Percentiles rank a stretch among this genome's conserved stretches.
These are phyloP conservation scores for Citropsis articulata DNA, from an alignment of 345 rosid species.

Conservation along the genomic window DNA sequence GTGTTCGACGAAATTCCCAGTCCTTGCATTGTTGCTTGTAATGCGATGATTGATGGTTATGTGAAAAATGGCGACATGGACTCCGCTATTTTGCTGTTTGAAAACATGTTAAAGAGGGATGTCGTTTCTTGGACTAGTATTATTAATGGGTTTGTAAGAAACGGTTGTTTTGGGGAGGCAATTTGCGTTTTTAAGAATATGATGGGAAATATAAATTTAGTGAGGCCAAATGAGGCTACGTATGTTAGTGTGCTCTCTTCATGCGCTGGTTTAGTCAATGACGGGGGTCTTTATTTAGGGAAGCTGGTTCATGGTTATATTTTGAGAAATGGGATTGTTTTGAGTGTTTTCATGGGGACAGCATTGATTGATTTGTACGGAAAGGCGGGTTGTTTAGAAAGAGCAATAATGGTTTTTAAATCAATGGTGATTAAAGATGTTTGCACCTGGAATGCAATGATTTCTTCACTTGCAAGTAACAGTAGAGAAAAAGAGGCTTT, in stretches of 20 bases:
- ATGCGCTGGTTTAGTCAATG: conserved; percentile 51
- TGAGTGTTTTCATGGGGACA: conserved; percentile 46
- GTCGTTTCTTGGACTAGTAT: conserved; percentile 75
- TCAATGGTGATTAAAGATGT: conserved; percentile 31
- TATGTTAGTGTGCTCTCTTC: conserved; percentile 55
- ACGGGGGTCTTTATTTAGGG: conserved; percentile 41
- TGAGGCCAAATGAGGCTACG: conserved; percentile 68
- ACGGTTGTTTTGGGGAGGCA: conserved; percentile 39
- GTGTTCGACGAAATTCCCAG: conserved; percentile 54
- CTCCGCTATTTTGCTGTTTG: conserved; percentile 46
- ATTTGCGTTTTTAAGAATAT: conserved; percentile 42
- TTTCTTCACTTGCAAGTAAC: conserved; percentile 50
- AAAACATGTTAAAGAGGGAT: conserved; percentile 46
- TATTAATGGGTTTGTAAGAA: conserved; percentile 55
- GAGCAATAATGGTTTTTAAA: conserved; percentile 38
- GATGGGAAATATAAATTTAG: conserved; percentile 26
- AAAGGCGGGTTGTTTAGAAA: conserved; percentile 41
- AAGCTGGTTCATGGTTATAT: conserved; percentile 64
- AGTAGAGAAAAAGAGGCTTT: conserved; percentile 48
- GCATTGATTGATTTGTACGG: conserved; percentile 69
- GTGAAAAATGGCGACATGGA: conserved; percentile 53
- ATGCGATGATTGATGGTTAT: conserved; percentile 62
- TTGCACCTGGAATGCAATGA: conserved; percentile 76
- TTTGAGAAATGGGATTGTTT: conserved; percentile 30
- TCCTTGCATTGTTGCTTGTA: conserved; percentile 51